A percentile compares a stretch with the other conserved stretches of the same genome.
Conservation (phyloP, 805 yeast genomes). For the Starmerella powellii region DNA sequence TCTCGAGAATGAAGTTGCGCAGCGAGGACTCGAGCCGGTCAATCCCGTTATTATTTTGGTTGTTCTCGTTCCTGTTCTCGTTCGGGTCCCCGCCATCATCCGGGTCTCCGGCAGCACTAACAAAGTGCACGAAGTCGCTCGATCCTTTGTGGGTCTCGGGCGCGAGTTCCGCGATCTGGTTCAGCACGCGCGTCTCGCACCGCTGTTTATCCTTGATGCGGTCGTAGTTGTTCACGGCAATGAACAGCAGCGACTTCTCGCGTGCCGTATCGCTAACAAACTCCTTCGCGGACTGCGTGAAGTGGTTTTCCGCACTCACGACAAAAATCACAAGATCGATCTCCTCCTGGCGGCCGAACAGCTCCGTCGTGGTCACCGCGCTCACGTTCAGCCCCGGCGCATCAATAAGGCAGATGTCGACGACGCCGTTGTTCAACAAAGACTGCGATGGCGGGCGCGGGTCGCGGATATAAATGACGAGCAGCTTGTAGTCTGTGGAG, state of each 20-base stretch:
- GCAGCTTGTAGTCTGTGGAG: conserved; percentile 55
- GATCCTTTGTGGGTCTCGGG: conserved; percentile 88
- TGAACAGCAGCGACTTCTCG: conserved; percentile 83
- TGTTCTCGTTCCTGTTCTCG: conserved; percentile 20
- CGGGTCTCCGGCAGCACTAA: conserved; percentile 23
- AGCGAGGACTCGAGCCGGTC: conserved; percentile 75
- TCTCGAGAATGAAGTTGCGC: conserved; percentile 75
- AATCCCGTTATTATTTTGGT: conserved; percentile 36
- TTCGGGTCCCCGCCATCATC: conserved; percentile 26
- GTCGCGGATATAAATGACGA: conserved; percentile 76
- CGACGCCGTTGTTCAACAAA: conserved; percentile 73
- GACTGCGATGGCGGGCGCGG: conserved; percentile 53
- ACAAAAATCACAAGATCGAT: conserved; percentile 94
- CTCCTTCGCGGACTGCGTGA: conserved; percentile 87
- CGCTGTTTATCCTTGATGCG: conserved; percentile 67
- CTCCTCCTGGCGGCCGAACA: conserved; percentile 91
- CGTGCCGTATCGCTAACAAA: conserved; percentile 81
- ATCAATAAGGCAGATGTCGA: conserved; percentile 84
- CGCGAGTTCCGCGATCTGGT: conserved; percentile 71
- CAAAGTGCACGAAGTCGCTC: conserved; percentile 85
- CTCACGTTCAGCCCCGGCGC: conserved; percentile 96
- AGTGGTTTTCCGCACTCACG: conserved; percentile 90
- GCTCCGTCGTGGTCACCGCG: conserved; percentile 85
- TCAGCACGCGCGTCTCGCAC: conserved; percentile 64
- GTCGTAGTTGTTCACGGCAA: conserved; percentile 89